Conservation (phyloP, 805 yeast genomes). For the Debaryomyces hansenii region DNA sequence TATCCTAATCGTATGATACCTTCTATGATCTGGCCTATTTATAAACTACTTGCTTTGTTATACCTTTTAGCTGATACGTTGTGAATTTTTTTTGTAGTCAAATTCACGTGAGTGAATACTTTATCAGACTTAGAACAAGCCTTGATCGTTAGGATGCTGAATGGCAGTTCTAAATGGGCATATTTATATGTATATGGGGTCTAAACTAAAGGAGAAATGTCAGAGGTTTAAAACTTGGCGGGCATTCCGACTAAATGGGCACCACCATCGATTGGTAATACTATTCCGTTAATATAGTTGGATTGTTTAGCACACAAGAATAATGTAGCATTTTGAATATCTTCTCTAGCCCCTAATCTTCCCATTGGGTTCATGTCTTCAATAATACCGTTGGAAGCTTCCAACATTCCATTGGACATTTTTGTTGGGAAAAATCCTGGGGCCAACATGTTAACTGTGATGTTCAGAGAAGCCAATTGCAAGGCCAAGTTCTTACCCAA, state of each 20-base stretch:
- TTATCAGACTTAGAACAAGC: too few relatives aligned
- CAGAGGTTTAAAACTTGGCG: conserved; percentile 5
- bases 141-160: too few relatives aligned
- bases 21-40: too few relatives aligned
- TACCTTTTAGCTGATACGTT: too few relatives aligned
- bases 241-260: conserved; percentile 39
- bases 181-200: too few relatives aligned
- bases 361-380: conserved; percentile 54
- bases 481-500: conserved; percentile 62
- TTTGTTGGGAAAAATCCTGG: conserved; percentile 79
- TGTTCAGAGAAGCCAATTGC: conserved; percentile 64
- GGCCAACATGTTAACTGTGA: conserved; percentile 68
- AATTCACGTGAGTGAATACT: too few relatives aligned
- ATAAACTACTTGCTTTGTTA: too few relatives aligned
- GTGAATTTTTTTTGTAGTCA: too few relatives aligned
- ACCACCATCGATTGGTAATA: conserved; percentile 74
- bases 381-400: conserved; percentile 49
- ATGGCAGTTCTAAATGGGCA: too few relatives aligned
- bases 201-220: background rate
- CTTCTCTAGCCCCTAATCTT: conserved; percentile 63
- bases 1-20: too few relatives aligned
- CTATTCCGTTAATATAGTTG: conserved; percentile 64
- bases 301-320: conserved; percentile 57
- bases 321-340: conserved; percentile 53
- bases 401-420: conserved; percentile 68